Evolutionary conservation across 305 asterid species (phyloP).

Genomic region (Solanum hybrid): DNA sequence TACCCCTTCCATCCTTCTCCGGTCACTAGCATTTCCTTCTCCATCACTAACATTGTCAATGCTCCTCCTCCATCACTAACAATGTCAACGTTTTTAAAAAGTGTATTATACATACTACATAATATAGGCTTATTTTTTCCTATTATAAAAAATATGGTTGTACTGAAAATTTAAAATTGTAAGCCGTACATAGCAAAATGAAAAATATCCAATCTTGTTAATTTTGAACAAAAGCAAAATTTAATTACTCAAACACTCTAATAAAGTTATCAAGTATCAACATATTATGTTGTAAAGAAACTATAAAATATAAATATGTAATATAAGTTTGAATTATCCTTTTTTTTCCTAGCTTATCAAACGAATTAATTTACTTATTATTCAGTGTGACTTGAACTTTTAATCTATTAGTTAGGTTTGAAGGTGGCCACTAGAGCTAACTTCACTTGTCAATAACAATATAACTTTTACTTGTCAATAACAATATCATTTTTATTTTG

Average conservation of each 20-base stretch:
- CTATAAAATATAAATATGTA: not conserved
- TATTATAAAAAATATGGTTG: not conserved
- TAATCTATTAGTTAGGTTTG: not conserved
- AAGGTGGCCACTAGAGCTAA: not conserved
- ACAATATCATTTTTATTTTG: no score
- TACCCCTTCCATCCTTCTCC: not conserved
- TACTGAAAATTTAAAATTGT: not conserved
- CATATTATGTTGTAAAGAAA: not conserved
- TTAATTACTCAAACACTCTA: not conserved
- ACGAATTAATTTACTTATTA: no score
- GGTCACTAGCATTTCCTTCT: not conserved
- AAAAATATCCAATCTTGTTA: not conserved
- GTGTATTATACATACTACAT: not conserved
- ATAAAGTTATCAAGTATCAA: not conserved
- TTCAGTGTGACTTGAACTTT: no score
- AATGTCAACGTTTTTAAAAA: not conserved
- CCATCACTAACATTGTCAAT: not conserved
- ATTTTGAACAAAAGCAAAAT: not conserved
- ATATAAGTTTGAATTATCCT: not conserved
- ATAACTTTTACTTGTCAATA: no score
- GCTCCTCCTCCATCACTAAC: not conserved
- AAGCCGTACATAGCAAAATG: not conserved
- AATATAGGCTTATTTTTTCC: not conserved
- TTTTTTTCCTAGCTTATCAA: not conserved
- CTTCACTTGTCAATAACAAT: not conserved